Conservation (phyloP, 129 eudicot species). For the Escallonia rubra region DNA sequence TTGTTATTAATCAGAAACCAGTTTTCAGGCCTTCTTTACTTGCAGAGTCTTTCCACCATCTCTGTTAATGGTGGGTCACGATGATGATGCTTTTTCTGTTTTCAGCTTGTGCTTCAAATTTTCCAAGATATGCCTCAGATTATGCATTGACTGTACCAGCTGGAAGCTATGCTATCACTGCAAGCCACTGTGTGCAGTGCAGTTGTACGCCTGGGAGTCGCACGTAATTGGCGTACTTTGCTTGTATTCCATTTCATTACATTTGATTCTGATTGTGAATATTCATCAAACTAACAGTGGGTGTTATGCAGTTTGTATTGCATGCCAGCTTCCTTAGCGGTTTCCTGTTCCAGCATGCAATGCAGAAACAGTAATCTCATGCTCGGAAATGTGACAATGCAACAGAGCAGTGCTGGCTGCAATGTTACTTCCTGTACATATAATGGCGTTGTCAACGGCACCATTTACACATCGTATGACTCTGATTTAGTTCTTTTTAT, state of each 20-base stretch:
- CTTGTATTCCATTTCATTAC: constrained; percentile 2
- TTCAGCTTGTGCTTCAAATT: constrained; percentile 92
- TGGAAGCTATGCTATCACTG: constrained; percentile 92
- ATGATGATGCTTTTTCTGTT: neutral
- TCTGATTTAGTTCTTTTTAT: constrained; percentile 2
- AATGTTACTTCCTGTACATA: constrained; percentile 92
- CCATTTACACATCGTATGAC: constrained; percentile 65
- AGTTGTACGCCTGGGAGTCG: constrained; percentile 89
- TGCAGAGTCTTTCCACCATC: too few species aligned
- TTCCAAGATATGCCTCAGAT: constrained; percentile 74
- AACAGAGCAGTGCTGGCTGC: constrained; percentile 89
- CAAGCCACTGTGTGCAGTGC: constrained; percentile 94
- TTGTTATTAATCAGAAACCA: too few species aligned
- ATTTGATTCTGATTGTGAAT: neutral
- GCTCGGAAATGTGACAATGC: constrained; percentile 85
- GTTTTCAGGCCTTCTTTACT: too few species aligned
- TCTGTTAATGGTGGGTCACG: neutral
- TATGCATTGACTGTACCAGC: constrained; percentile 78
- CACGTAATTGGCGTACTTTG: constrained; percentile 27
- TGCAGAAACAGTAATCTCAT: constrained; percentile 85
- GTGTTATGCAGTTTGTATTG: constrained; percentile 69
- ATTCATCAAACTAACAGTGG: neutral
- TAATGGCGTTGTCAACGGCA: constrained; percentile 80
- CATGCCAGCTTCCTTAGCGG: constrained; percentile 89
- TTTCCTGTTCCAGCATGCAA: constrained; percentile 99